phyloP scores from a whole-genome alignment of 148 eudicot species.

The Amaranthus hypochondriacus region DNA sequence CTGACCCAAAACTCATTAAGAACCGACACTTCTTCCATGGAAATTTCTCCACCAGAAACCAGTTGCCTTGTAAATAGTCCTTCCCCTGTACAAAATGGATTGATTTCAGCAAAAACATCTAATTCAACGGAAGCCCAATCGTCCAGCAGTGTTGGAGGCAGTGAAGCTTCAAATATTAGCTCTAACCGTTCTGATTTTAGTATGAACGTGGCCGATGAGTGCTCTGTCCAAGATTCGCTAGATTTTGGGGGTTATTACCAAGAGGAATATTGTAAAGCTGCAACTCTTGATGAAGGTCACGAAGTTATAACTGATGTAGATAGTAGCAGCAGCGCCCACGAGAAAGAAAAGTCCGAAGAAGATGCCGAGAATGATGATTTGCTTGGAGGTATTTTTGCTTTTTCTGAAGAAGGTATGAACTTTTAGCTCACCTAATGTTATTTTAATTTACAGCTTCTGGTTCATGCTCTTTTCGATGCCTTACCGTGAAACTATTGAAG shows the following conservation, averaged over 20 bases:
- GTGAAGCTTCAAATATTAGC: conserved; percentile 63
- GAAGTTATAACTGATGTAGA: conserved; percentile 61
- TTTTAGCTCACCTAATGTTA: conserved; percentile 1
- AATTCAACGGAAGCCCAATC: conserved; percentile 43
- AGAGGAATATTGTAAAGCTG: conserved; percentile 81
- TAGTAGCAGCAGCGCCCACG: conserved; percentile 49
- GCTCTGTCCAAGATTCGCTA: conserved; percentile 49
- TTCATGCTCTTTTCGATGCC: background rate
- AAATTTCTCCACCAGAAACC: conserved; percentile 40
- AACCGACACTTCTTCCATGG: conserved; percentile 33
- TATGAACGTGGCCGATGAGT: conserved; percentile 69
- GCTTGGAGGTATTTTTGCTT: conserved; percentile 85
- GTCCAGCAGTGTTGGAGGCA: conserved; percentile 52
- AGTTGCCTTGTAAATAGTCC: conserved; percentile 55
- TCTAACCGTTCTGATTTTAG: conserved; percentile 74
- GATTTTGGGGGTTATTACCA: conserved; percentile 70
- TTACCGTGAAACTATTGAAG: too few species aligned
- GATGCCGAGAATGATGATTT: conserved; percentile 77
- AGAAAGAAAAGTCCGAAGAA: conserved; percentile 63
- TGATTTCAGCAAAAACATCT: conserved; percentile 33
- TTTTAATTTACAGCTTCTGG: background rate
- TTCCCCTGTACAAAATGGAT: conserved; percentile 32
- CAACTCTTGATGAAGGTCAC: conserved; percentile 41
- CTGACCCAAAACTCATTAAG: conserved; percentile 37
- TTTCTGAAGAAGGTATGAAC: conserved; percentile 82